Evolutionary conservation across 179 eudicot genomes (phyloP).

Genomic region (Corrigiola litoralis): DNA sequence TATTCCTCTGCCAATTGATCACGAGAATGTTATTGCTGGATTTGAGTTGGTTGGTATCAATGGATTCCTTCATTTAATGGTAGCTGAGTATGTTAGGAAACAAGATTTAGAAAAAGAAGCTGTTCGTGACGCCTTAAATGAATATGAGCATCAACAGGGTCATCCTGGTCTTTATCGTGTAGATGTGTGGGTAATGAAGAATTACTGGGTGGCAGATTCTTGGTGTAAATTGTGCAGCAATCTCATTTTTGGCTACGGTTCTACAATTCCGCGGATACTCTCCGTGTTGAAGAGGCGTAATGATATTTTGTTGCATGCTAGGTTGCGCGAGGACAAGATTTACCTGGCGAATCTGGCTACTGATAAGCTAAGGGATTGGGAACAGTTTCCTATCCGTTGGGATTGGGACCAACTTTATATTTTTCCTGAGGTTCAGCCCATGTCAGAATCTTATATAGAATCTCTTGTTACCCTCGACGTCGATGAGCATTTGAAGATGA

Average conservation of each 20-base stretch:
- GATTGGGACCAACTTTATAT: not conserved
- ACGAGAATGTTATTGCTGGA: not conserved
- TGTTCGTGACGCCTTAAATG: not conserved
- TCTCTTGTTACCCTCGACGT: not conserved
- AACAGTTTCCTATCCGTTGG: too few species aligned
- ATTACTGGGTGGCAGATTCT: slow-evolving; percentile 2
- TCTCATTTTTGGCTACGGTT: not conserved
- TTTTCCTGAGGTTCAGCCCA: not conserved
- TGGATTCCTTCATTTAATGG: not conserved
- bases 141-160: not conserved
- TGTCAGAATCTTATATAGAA: not conserved
- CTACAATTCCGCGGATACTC: not conserved
- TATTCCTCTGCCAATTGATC: not conserved
- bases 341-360: not conserved
- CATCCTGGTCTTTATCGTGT: not conserved
- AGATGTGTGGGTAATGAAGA: slow-evolving; percentile 20
- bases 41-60: not conserved
- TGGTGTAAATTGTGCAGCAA: not conserved
- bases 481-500: too few species aligned
- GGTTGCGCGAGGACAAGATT: not conserved
- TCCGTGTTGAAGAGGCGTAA: not conserved
- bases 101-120: too few species aligned
- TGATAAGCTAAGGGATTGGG: too few species aligned
- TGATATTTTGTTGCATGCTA: not conserved
- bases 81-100: too few species aligned